Base-by-base conservation (phyloP, 306 rosid species). In the Quercus rubra region DNA sequence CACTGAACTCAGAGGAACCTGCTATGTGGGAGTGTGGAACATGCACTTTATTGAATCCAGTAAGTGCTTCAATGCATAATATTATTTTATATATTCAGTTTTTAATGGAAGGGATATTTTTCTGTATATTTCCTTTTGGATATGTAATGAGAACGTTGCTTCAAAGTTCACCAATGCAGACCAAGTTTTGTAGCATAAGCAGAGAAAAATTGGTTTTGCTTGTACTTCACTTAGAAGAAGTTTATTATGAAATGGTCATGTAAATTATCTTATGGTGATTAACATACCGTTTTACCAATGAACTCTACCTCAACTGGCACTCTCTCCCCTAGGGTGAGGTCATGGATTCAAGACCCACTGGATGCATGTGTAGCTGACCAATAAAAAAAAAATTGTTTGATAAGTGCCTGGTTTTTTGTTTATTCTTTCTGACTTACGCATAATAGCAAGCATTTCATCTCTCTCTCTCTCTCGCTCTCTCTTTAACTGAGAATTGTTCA, bases 31-130 rank as follows among this genome's bases (percentile, higher is more conserved):
- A 86, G 75, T 94, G 99, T 59, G 79, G 72, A 58, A 85, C 70
- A 35, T 94, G 99, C 94, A 94, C 99, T 76, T 84, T 94, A 49
- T 79, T 92, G 79, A 94, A 94, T 85, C 88, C 84, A 4, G 99
- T 92, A 90, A 84, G 93, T 81, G 55, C 81, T 55, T 66, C 18
- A 55, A 75, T 67, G 61, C 77, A 20, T 67, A 63, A 28, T 14
- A 15, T 27, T 69, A 33, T 17, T 20, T 55, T 15, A 57, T 70
- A 41, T 69, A 67, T 56, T 54, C 68, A 31, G 52, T 71, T 68
- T 51, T 68, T 73, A 33, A 58, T 66, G 71, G 12, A 56, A 35
- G 43, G 43, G 3, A 63, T 19, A 25, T 70, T 33, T 5, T 55
- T 11, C n/a, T 18, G n/a, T 31, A 11, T 57, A 27, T 78, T 11